Evolutionary conservation across 345 rosid genomes (phyloP).

Genomic region (Anacardium occidentale): DNA sequence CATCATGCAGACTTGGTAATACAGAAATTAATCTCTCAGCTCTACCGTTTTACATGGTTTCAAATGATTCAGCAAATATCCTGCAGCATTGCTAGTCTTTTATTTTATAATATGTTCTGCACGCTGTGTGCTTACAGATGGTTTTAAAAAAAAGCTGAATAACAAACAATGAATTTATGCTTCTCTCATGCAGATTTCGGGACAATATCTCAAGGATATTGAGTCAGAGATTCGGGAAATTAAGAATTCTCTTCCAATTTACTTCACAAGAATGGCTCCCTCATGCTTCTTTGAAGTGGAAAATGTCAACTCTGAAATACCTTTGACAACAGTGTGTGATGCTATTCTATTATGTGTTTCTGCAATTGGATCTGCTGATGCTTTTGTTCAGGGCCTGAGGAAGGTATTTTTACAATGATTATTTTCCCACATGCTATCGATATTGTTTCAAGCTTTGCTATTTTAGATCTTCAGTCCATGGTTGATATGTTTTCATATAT

Average conservation of each 20-base stretch:
- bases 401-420: conserved; percentile 39
- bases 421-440: background rate
- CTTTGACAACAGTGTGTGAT: conserved; percentile 34
- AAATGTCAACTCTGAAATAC: conserved; percentile 34
- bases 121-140: background rate
- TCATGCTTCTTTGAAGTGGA: conserved; percentile 50
- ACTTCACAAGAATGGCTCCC: conserved; percentile 61
- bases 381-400: conserved; percentile 51
- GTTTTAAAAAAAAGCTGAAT: background rate
- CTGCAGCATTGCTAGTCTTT: background rate
- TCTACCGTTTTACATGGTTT: background rate
- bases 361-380: conserved; percentile 69
- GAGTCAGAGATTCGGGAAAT: conserved; percentile 46
- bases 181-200: conserved; percentile 43
- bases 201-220: conserved; percentile 42
- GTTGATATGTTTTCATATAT: background rate
- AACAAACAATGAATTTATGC: conserved; percentile 19
- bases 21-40: background rate
- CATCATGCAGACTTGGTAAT: conserved; percentile 69
- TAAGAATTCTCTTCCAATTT: conserved; percentile 51
- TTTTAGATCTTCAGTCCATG: background rate
- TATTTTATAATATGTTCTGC: background rate
- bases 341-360: conserved; percentile 62
- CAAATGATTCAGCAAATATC: background rate
- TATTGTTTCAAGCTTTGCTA: background rate